Evolutionary conservation across 1,139 yeast species (phyloP).

Genomic region (Yamadazyma sp.): DNA sequence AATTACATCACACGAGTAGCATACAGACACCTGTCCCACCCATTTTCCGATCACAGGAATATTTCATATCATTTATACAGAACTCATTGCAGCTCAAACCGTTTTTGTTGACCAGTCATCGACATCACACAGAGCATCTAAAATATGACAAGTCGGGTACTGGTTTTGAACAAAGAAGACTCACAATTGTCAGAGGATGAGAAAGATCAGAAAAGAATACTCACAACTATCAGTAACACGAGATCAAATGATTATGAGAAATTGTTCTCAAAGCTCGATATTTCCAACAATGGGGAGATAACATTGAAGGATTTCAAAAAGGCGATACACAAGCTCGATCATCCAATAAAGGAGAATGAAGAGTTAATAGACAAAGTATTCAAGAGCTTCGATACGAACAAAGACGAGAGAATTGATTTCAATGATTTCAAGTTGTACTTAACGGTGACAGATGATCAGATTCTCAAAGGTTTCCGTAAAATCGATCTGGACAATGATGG

Average conservation of each 20-base stretch:
- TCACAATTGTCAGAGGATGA: slow-evolving; percentile 7
- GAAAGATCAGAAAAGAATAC: slow-evolving; percentile 9
- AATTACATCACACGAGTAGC: too few relatives aligned
- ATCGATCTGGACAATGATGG: slow-evolving; percentile 83
- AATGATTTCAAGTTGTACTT: slow-evolving; percentile 64
- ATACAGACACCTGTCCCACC: too few relatives aligned
- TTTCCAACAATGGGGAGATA: slow-evolving; percentile 53
- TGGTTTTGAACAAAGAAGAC: slow-evolving; percentile 5
- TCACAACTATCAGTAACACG: slow-evolving; percentile 8
- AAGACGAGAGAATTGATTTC: slow-evolving; percentile 58
- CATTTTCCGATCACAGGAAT: too few relatives aligned
- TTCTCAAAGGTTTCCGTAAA: slow-evolving; percentile 64
- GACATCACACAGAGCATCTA: not conserved
- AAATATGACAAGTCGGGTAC: slow-evolving; percentile 4
- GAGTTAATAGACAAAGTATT: slow-evolving; percentile 59
- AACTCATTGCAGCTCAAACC: not conserved
- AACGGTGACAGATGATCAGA: slow-evolving; percentile 64
- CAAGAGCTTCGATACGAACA: slow-evolving; percentile 55
- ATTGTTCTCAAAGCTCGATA: slow-evolving; percentile 52
- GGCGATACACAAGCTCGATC: slow-evolving; percentile 55
- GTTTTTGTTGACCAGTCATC: not conserved
- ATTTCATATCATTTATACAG: not conserved
- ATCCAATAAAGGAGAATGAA: slow-evolving; percentile 67
- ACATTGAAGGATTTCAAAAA: slow-evolving; percentile 53
- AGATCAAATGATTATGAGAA: slow-evolving; percentile 25